Evolutionary conservation across 1,284 basidiomycete genomes (phyloP).

Genomic region (Stereum hirsutum): DNA sequence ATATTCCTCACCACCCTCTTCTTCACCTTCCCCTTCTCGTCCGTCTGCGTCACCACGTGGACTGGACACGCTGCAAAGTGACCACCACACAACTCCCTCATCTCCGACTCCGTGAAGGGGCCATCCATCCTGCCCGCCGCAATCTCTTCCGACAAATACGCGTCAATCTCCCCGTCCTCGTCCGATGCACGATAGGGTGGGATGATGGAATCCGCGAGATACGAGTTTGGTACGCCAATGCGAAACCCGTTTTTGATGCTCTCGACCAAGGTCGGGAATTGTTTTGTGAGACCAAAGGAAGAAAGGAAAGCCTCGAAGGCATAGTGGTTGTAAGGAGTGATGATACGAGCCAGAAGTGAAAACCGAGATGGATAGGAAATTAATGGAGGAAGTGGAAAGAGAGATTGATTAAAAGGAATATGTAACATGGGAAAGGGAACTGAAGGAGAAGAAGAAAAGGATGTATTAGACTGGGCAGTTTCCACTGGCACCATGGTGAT

Average conservation of each 20-base stretch:
- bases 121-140: constrained; percentile 20
- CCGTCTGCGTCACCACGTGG: constrained; percentile 10
- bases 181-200: constrained; percentile 18
- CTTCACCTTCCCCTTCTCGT: constrained; percentile 5
- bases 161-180: constrained; percentile 11
- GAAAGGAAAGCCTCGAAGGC: constrained; percentile 10
- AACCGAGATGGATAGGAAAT: constrained; percentile 4
- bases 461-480: constrained; percentile 1
- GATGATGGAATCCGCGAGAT: constrained; percentile 14
- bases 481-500: constrained; percentile 6
- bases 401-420: not conserved
- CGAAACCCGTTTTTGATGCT: constrained; percentile 23
- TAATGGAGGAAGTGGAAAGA: not conserved
- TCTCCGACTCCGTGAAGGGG: constrained; percentile 18
- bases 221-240: constrained; percentile 19
- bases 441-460: not conserved
- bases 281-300: constrained; percentile 7
- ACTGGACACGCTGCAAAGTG: constrained; percentile 16
- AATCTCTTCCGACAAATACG: constrained; percentile 22
- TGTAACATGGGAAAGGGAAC: not conserved
- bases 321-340: constrained; percentile 12
- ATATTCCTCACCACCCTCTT: constrained; percentile 10
- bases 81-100: constrained; percentile 17
- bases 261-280: constrained; percentile 20
- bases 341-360: constrained; percentile 6